These are phyloP conservation scores for Fusarium albosuccineum DNA, from an alignment of 2,329 filamentous ascomycete genomes.

Conservation along the genomic window DNA sequence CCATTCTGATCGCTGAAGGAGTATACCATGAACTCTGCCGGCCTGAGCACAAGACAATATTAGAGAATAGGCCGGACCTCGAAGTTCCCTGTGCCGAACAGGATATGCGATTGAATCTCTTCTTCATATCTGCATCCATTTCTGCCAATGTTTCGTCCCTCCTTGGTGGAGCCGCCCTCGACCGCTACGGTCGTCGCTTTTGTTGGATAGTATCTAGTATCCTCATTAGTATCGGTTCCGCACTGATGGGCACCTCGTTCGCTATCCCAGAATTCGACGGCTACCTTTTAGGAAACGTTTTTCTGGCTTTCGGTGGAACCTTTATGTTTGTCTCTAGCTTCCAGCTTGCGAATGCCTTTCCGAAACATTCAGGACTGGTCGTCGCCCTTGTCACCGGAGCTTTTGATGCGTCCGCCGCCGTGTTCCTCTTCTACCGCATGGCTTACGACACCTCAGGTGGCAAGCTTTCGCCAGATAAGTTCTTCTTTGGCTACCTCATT, in stretches of 20 bases:
- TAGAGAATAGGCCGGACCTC: conserved; percentile 47
- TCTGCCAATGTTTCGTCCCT: conserved; percentile 87
- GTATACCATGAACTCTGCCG: conserved; percentile 76
- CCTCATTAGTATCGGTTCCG: conserved; percentile 74
- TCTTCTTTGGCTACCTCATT: conserved; percentile 56
- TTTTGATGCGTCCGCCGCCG: conserved; percentile 83
- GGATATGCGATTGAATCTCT: conserved; percentile 77
- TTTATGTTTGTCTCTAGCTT: conserved; percentile 86
- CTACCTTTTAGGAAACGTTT: conserved; percentile 78
- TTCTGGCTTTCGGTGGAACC: conserved; percentile 81
- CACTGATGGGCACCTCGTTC: conserved; percentile 79
- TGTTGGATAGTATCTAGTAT: conserved; percentile 79
- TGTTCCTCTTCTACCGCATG: conserved; percentile 81
- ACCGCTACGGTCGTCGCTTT: conserved; percentile 81
- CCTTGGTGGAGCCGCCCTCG: conserved; percentile 85
- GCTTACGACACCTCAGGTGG: conserved; percentile 70
- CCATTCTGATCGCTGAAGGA: conserved; percentile 79
- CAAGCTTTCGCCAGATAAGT: conserved; percentile 51
- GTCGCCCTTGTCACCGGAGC: conserved; percentile 82
- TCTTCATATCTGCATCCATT: conserved; percentile 91
- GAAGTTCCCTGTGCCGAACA: conserved; percentile 60
- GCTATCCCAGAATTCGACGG: conserved; percentile 76
- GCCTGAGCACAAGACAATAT: conserved; percentile 32
- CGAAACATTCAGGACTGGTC: conserved; percentile 78
- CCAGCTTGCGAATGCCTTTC: conserved; percentile 85